Base-by-base conservation (phyloP, 495 filamentous ascomycete genomes). In the Xylaria castorea region DNA sequence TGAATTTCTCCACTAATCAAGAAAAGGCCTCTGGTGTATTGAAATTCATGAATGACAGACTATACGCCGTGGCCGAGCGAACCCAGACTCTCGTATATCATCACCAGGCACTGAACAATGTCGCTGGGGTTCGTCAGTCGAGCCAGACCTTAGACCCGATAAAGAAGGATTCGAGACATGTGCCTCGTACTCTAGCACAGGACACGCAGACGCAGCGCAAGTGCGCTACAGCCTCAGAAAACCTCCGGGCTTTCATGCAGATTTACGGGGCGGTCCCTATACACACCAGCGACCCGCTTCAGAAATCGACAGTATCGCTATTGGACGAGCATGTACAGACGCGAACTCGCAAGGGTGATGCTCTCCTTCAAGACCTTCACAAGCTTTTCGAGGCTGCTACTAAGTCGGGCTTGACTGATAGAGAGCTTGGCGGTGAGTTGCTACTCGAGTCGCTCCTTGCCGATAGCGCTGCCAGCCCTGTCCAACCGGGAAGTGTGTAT, bases 21-120 rank as follows among this genome's bases (percentile, higher is more conserved):
- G 27, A 58, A 27, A 38, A 79, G 78, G 75, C 71, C 30, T 74
- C 73, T 51, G 55, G 74, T 9, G 73, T 75, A 60, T 48, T 79
- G 55, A 61, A 63, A n/a, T 78, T 78, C 55, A 75, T 79, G 76
- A 79, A 79, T 44, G 71, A 76, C 20, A 75, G 78, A 27, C 67
- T 79, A 40, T 55, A 36, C 42, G 42, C 74, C 25, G 27, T 79
- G 8, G 73, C 68, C 22, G 58, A 75, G 32, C 76, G 74, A 11
- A 74, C 74, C 14, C 44, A 70, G 53, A 73, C 68, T 50, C 63
- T 79, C 12, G 71, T 75, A 32, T 75, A 74, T 32, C 74, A 79
- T 61, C 74, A 75, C 34, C 71, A 73, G 34, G 66, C 71, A n/a
- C 58, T 78, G 12, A 38, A 71, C 20, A 72, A 73, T n/a, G 71